Conservation (phyloP, 148 eudicot genomes). For the Beta vulgaris region DNA sequence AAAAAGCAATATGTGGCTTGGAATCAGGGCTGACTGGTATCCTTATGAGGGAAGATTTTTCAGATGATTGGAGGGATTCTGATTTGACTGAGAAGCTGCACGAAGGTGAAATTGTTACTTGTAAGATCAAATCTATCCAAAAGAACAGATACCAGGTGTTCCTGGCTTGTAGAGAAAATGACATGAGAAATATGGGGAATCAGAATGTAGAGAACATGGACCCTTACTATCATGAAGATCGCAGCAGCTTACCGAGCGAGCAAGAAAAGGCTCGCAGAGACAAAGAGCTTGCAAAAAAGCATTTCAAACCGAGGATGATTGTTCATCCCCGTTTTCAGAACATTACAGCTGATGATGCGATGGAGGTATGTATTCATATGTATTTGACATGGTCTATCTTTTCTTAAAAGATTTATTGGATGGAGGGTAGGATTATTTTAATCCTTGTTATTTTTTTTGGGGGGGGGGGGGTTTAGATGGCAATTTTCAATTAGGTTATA, state of each 20-base stretch:
- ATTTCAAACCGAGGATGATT: conserved; percentile 88
- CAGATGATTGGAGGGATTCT: conserved; percentile 80
- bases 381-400: neutral
- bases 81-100: conserved; percentile 86
- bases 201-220: conserved; percentile 50
- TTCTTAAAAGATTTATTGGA: neutral
- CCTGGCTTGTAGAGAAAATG: conserved; percentile 74
- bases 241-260: conserved; percentile 47
- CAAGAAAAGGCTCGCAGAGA: conserved; percentile 79
- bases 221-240: conserved; percentile 83
- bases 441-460: too few species aligned
- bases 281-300: conserved; percentile 85
- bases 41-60: conserved; percentile 69
- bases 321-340: conserved; percentile 93
- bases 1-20: conserved; percentile 67
- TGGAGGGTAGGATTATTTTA: neutral
- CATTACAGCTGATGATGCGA: conserved; percentile 88
- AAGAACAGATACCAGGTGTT: conserved; percentile 77
- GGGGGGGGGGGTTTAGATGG: neutral
- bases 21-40: conserved; percentile 89
- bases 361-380: conserved; percentile 54
- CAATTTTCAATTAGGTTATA: neutral
- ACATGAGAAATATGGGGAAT: conserved; percentile 55
- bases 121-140: conserved; percentile 64
- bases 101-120: conserved; percentile 81